Evolutionary conservation across 2,329 filamentous ascomycete species (phyloP).

Genomic region (Chaetomium globosum): DNA sequence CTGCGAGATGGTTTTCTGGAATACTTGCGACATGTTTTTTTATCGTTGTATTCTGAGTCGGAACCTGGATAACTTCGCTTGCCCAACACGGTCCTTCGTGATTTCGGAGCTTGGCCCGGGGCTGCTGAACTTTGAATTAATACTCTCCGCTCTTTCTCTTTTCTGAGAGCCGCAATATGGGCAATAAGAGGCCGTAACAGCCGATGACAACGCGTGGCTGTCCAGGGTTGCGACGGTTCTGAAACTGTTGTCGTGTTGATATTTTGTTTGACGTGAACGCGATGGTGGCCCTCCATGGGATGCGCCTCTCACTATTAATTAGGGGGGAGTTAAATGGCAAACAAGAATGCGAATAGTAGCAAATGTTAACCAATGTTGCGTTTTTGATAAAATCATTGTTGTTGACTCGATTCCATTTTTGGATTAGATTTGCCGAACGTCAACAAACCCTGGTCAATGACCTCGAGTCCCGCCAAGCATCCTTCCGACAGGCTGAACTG

Average conservation of each 20-base stretch:
- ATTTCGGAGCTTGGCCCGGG: background rate
- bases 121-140: conserved; percentile 12
- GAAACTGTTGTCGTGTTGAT: background rate
- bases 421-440: background rate
- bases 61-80: conserved; percentile 29
- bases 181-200: conserved; percentile 52
- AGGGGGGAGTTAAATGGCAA: background rate
- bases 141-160: conserved; percentile 38
- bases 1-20: conserved; percentile 29
- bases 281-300: conserved; percentile 21
- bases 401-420: background rate
- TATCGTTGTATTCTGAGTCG: conserved; percentile 29
- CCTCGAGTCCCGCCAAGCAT: background rate
- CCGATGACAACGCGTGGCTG: conserved; percentile 51
- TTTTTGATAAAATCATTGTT: background rate
- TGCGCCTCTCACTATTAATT: background rate
- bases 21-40: conserved; percentile 32
- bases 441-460: background rate
- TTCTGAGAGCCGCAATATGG: conserved; percentile 47
- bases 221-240: conserved; percentile 45
- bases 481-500: background rate
- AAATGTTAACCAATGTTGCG: background rate
- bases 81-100: conserved; percentile 23
- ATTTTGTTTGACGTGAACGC: background rate
- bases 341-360: background rate